These are phyloP conservation scores for Globisporangium lucens DNA, from an alignment of 352 stramenopile genomes.

Conservation along the genomic window DNA sequence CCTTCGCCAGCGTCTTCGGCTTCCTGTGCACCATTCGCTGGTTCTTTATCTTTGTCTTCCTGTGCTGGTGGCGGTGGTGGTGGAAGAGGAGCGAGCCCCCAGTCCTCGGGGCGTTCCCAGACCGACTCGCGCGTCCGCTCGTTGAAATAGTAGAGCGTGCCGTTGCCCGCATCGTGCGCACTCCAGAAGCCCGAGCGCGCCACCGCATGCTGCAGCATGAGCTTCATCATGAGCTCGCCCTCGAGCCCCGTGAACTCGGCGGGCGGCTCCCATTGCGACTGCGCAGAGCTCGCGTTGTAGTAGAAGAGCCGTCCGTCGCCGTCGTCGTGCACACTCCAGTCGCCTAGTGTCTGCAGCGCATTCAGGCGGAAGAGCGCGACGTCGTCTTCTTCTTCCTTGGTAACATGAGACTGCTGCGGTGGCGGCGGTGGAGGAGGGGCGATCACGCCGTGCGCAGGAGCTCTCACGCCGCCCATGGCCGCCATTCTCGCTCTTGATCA, in stretches of 20 bases:
- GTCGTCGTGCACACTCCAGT: conserved; percentile 77
- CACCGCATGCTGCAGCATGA: conserved; percentile 74
- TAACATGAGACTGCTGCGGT: conserved; percentile 18
- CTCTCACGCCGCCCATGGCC: background rate
- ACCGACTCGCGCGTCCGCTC: conserved; percentile 57
- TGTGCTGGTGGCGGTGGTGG: conserved; percentile 18
- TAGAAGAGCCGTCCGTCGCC: conserved; percentile 76
- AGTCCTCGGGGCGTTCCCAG: conserved; percentile 70
- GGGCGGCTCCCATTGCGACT: conserved; percentile 60
- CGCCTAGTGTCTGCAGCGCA: conserved; percentile 49
- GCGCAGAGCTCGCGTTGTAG: conserved; percentile 44
- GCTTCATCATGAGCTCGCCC: conserved; percentile 80
- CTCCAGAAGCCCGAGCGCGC: conserved; percentile 67
- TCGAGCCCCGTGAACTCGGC: conserved; percentile 47
- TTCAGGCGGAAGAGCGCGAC: conserved; percentile 35
- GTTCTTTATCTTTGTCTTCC: conserved; percentile 13
- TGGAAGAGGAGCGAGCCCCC: conserved; percentile 35
- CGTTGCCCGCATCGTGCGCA: conserved; percentile 65
- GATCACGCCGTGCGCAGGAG: conserved; percentile 3
- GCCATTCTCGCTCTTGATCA: conserved; percentile 1
- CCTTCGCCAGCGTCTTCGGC: background rate
- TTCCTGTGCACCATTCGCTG: background rate
- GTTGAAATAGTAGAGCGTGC: conserved; percentile 83
- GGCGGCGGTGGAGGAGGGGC: conserved; percentile 10
- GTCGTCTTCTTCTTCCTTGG: background rate